Evolutionary conservation across 2,329 filamentous ascomycete species (phyloP).

Genomic region (Fusarium sp.): DNA sequence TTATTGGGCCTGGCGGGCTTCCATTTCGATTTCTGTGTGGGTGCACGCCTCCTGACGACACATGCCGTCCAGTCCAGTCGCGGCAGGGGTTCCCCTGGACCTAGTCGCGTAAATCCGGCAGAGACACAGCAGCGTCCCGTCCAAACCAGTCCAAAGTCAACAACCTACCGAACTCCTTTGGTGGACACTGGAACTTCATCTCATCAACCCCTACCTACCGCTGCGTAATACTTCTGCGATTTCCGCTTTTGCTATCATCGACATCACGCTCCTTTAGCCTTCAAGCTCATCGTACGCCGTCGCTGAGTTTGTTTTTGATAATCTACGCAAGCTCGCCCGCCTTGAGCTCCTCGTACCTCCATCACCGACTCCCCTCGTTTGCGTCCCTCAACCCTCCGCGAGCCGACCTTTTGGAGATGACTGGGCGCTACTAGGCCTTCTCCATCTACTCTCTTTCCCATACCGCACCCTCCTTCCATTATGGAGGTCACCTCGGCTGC

Average conservation of each 20-base stretch:
- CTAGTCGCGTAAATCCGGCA: slow-evolving; percentile 45
- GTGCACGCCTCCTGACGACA: slow-evolving; percentile 48
- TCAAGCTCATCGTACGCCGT: slow-evolving; percentile 21
- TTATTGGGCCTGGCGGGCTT: neutral
- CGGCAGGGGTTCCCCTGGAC: slow-evolving; percentile 47
- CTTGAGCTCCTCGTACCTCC: slow-evolving; percentile 17
- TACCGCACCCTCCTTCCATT: slow-evolving; percentile 43
- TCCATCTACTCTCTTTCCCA: slow-evolving; percentile 24
- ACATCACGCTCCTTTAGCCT: slow-evolving; percentile 37
- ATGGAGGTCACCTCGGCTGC: slow-evolving; percentile 67
- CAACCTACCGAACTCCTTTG: slow-evolving; percentile 38
- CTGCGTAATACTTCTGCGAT: slow-evolving; percentile 32
- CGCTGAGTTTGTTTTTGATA: slow-evolving; percentile 32
- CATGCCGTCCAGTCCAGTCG: slow-evolving; percentile 46
- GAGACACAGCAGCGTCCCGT: slow-evolving; percentile 27
- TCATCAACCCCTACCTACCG: slow-evolving; percentile 26
- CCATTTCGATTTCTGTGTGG: slow-evolving; percentile 4
- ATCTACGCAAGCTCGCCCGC: slow-evolving; percentile 27
- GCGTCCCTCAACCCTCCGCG: slow-evolving; percentile 13
- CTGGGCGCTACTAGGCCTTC: slow-evolving; percentile 37
- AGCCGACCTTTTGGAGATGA: slow-evolving; percentile 47
- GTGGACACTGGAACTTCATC: slow-evolving; percentile 36
- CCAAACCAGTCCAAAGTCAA: slow-evolving; percentile 39
- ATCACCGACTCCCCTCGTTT: slow-evolving; percentile 24
- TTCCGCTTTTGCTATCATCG: slow-evolving; percentile 15